Conservation (phyloP, 1,139 yeast genomes). For the Diutina mesorugosa region DNA sequence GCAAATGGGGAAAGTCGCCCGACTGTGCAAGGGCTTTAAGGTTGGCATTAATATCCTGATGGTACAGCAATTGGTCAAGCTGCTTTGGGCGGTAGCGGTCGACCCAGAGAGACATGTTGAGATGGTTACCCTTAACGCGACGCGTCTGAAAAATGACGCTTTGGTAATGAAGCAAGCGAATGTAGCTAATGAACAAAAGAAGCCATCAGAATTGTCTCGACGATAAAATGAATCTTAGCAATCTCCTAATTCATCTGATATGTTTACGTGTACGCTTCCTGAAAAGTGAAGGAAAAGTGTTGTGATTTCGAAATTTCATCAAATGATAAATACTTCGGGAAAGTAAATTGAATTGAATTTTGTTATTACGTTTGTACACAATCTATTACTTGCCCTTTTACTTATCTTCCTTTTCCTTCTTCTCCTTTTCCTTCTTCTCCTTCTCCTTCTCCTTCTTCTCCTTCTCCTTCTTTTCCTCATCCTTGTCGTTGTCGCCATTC, state of each 20-base stretch:
- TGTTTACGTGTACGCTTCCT: too few species aligned
- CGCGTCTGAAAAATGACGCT: background rate
- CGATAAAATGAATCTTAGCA: too few species aligned
- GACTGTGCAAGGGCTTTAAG: constrained; percentile 54
- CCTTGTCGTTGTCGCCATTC: background rate
- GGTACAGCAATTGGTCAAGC: constrained; percentile 54
- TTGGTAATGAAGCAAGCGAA: too few species aligned
- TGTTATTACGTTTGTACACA: background rate
- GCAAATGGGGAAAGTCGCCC: constrained; percentile 86
- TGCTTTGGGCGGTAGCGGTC: constrained; percentile 80
- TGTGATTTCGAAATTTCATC: too few species aligned
- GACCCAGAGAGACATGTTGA: constrained; percentile 83
- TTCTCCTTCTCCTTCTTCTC: background rate
- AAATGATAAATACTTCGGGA: too few species aligned
- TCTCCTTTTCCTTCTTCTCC: background rate
- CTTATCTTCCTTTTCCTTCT: background rate
- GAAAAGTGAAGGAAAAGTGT: too few species aligned
- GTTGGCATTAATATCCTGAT: constrained; percentile 48
- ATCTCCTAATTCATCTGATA: too few species aligned
- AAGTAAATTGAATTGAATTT: too few species aligned
- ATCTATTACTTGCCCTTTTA: background rate
- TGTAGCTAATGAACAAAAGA: too few species aligned
- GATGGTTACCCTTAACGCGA: background rate
- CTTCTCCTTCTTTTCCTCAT: background rate
- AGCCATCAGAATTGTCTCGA: too few species aligned